These are phyloP conservation scores for Boletus patriciae DNA, from an alignment of 768 basidiomycete species.

Conservation along the genomic window DNA sequence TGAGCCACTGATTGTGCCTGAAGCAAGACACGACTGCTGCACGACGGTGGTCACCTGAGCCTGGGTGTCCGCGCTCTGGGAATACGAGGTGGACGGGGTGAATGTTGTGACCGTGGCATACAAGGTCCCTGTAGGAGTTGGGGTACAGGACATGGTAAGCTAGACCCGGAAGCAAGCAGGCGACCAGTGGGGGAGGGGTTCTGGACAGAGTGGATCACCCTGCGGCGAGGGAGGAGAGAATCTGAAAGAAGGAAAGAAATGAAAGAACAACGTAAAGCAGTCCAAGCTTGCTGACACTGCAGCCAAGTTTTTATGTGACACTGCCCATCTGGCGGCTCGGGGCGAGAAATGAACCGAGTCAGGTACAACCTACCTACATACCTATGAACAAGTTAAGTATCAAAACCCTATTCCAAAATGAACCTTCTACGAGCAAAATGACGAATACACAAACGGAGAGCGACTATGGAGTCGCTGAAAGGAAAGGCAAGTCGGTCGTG, in stretches of 20 bases:
- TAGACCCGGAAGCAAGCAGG: neutral
- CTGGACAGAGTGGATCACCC: neutral
- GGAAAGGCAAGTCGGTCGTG: conserved; percentile 20
- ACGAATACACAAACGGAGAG: neutral
- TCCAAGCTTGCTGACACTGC: neutral
- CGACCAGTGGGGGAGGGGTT: neutral
- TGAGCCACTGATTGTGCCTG: conserved; percentile 25
- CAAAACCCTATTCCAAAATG: neutral
- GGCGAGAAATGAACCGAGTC: neutral
- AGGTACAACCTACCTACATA: neutral
- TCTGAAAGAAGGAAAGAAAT: neutral
- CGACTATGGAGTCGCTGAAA: conserved; percentile 76
- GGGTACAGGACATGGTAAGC: conserved; percentile 38
- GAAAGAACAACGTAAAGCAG: neutral
- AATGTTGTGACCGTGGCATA: conserved; percentile 40
- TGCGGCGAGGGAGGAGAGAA: too few species aligned
- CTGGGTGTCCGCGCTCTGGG: conserved; percentile 34
- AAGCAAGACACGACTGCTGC: conserved; percentile 34
- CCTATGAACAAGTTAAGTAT: neutral
- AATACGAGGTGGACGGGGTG: conserved; percentile 37
- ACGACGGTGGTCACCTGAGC: conserved; percentile 36
- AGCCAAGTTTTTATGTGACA: neutral
- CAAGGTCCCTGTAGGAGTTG: conserved; percentile 44
- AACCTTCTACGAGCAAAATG: neutral
- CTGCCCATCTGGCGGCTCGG: neutral